Evolutionary conservation across 2,329 filamentous ascomycete species (phyloP), one percentile per base, ranked within the genome.

Genomic region (Magnaporthiopsis rhizophila): DNA sequence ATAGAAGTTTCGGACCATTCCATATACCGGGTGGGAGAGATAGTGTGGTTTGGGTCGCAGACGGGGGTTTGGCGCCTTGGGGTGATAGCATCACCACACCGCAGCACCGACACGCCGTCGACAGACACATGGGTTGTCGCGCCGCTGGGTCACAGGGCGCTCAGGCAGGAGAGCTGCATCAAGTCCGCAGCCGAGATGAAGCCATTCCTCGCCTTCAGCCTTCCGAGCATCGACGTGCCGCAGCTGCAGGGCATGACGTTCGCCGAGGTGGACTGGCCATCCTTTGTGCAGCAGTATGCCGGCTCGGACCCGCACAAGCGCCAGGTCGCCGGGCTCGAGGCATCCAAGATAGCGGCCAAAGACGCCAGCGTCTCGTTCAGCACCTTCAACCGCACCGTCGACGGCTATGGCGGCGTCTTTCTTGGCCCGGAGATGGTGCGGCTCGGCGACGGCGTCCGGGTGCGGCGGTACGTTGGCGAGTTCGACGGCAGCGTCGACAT

Each of bases 161-260:
- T 74, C 18, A 64, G 64, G 15, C 67, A 70, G 38, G 26, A 59
- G 32, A 70, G 64, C 36, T 67, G 69, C 21, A 28, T 63, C 59
- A 75, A 69, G 60, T 63, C 12, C 66, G 67, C 63, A 58, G 65
- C 12, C 69, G 28, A 72, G 8, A 72, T 77, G 74, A 73, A 74
- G 3, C 75, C 75, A 1, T 77, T 77, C 66, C 69, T 75, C 21
- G 75, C 75, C 13, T 77, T 76, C 61, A 75, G 73, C 66, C 73
- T 77, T 7, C 75, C 75, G 3, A 66, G 65, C 56, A 67, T 73
- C n/a, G 64, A 65, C 24, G 65, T 69, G 9, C 63, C 65, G 2
- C 69, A 70, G 1, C 64, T 74, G 30, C 65, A 68, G 36, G 68
- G 69, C 64, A 68, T 69, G 63, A 58, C 66, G 2, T 76, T 72